A percentile compares a stretch with the other conserved stretches of the same genome.
Conservation (phyloP, 2,329 filamentous ascomycete genomes). For the Pyrenophora graminea region DNA sequence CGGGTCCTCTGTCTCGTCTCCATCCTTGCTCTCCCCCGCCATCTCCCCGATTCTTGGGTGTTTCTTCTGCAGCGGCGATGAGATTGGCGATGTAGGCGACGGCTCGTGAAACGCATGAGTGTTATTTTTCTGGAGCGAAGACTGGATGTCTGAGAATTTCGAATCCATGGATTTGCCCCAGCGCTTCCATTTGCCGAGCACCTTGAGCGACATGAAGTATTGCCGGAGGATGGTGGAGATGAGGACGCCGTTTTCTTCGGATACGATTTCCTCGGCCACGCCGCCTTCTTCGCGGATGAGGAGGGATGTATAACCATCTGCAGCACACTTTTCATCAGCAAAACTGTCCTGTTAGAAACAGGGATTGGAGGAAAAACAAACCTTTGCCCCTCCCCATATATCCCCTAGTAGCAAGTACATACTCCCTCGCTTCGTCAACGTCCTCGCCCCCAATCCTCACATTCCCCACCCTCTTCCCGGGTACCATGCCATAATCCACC, state of each 20-base stretch:
- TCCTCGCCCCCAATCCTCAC: conserved; percentile 65
- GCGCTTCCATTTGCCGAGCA: conserved; percentile 77
- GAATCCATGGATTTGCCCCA: conserved; percentile 65
- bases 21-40: background rate
- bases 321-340: background rate
- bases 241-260: conserved; percentile 83
- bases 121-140: conserved; percentile 60
- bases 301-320: conserved; percentile 76
- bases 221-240: conserved; percentile 86
- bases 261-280: conserved; percentile 74
- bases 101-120: conserved; percentile 55
- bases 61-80: background rate
- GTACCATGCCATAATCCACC: conserved; percentile 67
- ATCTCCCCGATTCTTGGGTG: conserved; percentile 21
- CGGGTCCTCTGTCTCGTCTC: conserved; percentile 25
- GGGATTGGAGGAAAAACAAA: conserved; percentile 2
- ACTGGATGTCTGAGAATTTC: conserved; percentile 70
- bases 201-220: conserved; percentile 86
- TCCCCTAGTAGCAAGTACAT: conserved; percentile 76
- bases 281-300: conserved; percentile 78
- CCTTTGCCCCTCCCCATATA: conserved; percentile 85
- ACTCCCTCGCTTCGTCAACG: conserved; percentile 66
- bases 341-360: background rate
- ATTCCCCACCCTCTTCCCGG: conserved; percentile 40
- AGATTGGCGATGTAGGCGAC: conserved; percentile 31